Evolutionary conservation across 129 eudicot species (phyloP), one percentile per base, ranked within the genome.

Genomic region (Mikania micrantha): DNA sequence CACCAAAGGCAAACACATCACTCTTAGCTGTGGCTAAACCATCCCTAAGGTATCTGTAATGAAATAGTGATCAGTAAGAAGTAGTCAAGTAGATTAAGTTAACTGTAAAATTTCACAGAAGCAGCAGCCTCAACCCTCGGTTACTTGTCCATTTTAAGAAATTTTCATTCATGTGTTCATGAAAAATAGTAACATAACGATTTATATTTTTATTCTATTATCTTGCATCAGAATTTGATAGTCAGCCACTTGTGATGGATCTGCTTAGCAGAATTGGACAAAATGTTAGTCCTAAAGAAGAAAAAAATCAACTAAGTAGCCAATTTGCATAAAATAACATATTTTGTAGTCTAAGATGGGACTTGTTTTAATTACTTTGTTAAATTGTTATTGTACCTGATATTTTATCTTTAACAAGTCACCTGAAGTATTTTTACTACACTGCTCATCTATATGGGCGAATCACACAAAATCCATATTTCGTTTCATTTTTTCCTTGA

Each of bases 1-100:
- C 95, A 11, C 98, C 98, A 77, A 84, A 93, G 31, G 95, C 98
- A 67, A 82, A 93, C 29, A 88, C 92, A 67, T 93, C 98, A 27
- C 91, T 88, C 63, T 83, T 93, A 62, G 40, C 78, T 56, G 98
- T 81, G 9, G 96, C 98, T 21, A 82, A 74, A 11, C 95, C 96
- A 70, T 93, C 91, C 79, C 92, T 78, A 67, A 93, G 75, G 76
- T 88, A 93, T 77, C 98, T 93, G 69, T 48, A 75, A 72, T 3
- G 72, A 54, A 29, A 52, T 2, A 22, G 36, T 15, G 54, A 47
- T n/a, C 64, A 19, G 34, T 44, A 40, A 39, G 24, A 60, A 19
- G 58, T 42, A 34, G 40, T 21, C 15, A 6, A 20, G 62, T 22
- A n/a, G n/a, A n/a, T n/a, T n/a, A n/a, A n/a, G n/a, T n/a, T n/a